Evolutionary conservation across 805 yeast species (phyloP).

Genomic region (Kockiozyma suomiensis): DNA sequence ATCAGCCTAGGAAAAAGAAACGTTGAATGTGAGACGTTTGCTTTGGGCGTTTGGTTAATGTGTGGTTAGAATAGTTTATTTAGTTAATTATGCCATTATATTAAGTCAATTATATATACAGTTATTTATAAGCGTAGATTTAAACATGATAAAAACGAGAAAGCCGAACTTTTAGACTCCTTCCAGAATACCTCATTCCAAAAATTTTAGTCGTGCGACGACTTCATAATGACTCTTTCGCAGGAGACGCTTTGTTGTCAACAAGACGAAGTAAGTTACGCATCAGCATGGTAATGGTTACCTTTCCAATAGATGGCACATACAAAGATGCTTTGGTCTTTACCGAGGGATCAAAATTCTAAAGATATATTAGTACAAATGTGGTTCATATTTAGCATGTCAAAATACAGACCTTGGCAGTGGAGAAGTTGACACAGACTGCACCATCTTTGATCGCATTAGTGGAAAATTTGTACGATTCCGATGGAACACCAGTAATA

Average conservation of each 20-base stretch:
- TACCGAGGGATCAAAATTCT: conserved; percentile 75
- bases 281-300: conserved; percentile 90
- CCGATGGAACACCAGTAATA: conserved; percentile 93
- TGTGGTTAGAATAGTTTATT: neutral
- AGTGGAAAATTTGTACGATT: conserved; percentile 81
- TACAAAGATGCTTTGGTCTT: conserved; percentile 86
- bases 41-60: neutral
- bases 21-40: neutral
- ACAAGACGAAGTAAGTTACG: conserved; percentile 84
- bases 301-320: conserved; percentile 95
- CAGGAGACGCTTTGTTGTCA: conserved; percentile 50
- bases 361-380: neutral
- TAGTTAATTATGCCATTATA: neutral
- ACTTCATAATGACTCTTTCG: neutral
- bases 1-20: conserved; percentile 13
- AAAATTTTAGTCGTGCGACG: too few relatives aligned
- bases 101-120: neutral
- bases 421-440: conserved; percentile 84
- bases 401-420: conserved; percentile 54
- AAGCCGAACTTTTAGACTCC: neutral
- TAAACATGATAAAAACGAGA: neutral
- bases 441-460: conserved; percentile 83
- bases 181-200: neutral
- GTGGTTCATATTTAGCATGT: neutral
- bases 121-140: neutral